Evolutionary conservation across 495 filamentous ascomycete species (phyloP), one percentile per base, ranked within the genome.

Genomic region (Acidomyces sp.): DNA sequence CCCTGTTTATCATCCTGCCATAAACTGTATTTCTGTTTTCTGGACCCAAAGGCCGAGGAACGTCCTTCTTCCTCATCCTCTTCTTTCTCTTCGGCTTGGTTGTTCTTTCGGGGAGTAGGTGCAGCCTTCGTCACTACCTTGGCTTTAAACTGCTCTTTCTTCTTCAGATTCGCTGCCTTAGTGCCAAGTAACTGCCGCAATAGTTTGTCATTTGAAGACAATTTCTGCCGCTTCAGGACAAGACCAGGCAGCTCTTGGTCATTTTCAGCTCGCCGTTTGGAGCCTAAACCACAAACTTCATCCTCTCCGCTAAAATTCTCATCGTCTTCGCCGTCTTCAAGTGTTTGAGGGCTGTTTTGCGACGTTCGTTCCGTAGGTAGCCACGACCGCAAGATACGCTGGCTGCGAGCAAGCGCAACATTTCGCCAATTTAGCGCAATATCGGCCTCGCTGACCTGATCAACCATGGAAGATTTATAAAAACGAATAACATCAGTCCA

Each of bases 361-460:
- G 57, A 43, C 2, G 31, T 6, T 3, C 15, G 3, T 39, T 21
- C 16, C 12, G 56, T 49, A 7, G 72, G 72, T 16, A 66, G 59
- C 68, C 65, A 71, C 47, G 67, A 69, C 22, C 59, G 56, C 15
- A 73, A 42, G 6, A 71, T 40, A 5, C 54, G 51, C 41, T 66
- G 59, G 17, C 56, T 57, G 25, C 63, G 59, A 5, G 68, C 65
- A 21, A 71, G 49, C 5, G 56, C 59, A 22, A 71, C 52, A 37
- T 58, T 64, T 32, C 61, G 48, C 5, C 56, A 52, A 37, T 70
- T 70, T 35, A 62, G 55, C 11, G 70, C 55, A 25, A 63, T 49
- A 47, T 70, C 68, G n/a, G 50, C 61, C 25, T 34, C 6, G 16
- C 16, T 34, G 12, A 18, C 12, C 26, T 28, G 26, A 13, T 28